Conservation (phyloP, 2,329 filamentous ascomycete genomes). For the Aspergillus neoniger region DNA sequence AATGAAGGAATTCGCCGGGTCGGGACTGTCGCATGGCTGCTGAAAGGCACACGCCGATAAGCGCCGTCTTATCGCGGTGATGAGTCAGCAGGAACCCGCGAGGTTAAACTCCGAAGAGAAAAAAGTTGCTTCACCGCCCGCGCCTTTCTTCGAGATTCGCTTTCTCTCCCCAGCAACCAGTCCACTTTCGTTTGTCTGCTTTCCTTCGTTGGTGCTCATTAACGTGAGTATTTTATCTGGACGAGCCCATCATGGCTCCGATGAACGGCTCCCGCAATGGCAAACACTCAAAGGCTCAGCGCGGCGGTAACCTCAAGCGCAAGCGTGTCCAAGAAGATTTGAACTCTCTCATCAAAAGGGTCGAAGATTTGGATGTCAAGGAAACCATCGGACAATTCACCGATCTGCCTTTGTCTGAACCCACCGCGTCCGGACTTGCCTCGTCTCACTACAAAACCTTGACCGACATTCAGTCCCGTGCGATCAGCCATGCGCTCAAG, state of each 20-base stretch:
- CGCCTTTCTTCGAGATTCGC: slow-evolving; percentile 1
- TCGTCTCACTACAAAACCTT: slow-evolving; percentile 85
- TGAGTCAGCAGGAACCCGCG: slow-evolving; percentile 36
- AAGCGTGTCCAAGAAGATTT: slow-evolving; percentile 51
- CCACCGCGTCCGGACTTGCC: slow-evolving; percentile 77
- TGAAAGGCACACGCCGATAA: slow-evolving; percentile 13
- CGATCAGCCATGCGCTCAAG: slow-evolving; percentile 84
- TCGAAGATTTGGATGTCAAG: slow-evolving; percentile 49
- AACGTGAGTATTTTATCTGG: background rate
- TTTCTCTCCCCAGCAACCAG: slow-evolving; percentile 13
- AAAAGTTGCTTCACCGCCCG: slow-evolving; percentile 33
- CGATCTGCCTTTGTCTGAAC: slow-evolving; percentile 80
- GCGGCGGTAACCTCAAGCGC: slow-evolving; percentile 43
- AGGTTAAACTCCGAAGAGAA: slow-evolving; percentile 22
- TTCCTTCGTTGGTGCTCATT: background rate
- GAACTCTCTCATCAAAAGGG: slow-evolving; percentile 43
- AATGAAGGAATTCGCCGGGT: background rate
- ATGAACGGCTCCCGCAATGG: slow-evolving; percentile 28
- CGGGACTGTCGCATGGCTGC: background rate
- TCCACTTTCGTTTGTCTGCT: background rate
- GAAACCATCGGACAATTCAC: slow-evolving; percentile 68
- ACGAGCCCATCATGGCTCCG: slow-evolving; percentile 36
- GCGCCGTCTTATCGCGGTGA: slow-evolving; percentile 33
- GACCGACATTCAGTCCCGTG: slow-evolving; percentile 87
- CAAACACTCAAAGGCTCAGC: slow-evolving; percentile 33